phyloP scores from a whole-genome alignment of 2,329 filamentous ascomycete species.

The Penicillium freii region DNA sequence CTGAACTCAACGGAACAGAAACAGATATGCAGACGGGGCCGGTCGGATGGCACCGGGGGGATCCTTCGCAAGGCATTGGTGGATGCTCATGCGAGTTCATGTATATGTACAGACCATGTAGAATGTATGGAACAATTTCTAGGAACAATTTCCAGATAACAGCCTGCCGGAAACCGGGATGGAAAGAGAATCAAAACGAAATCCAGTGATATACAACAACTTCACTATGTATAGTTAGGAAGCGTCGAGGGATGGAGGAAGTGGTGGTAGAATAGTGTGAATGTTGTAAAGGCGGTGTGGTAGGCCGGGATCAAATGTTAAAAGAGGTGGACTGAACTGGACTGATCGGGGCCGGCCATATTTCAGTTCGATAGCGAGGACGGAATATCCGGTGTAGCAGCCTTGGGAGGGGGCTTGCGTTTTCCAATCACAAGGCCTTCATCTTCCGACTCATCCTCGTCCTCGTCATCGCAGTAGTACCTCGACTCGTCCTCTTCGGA shows the following conservation, averaged over 20 bases:
- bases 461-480: slow-evolving; percentile 45
- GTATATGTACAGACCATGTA: slow-evolving; percentile 38
- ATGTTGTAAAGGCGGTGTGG: background rate
- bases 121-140: slow-evolving; percentile 26
- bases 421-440: slow-evolving; percentile 44
- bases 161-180: slow-evolving; percentile 4
- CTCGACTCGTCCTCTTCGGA: slow-evolving; percentile 39
- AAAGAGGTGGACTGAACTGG: background rate
- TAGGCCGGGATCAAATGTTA: background rate
- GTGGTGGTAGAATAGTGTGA: background rate
- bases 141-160: slow-evolving; percentile 17
- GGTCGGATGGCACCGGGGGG: background rate
- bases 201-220: slow-evolving; percentile 20
- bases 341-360: slow-evolving; percentile 8
- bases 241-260: slow-evolving; percentile 12
- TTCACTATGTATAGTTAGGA: slow-evolving; percentile 10
- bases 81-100: slow-evolving; percentile 13
- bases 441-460: slow-evolving; percentile 44
- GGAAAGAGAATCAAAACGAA: slow-evolving; percentile 7
- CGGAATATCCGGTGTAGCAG: slow-evolving; percentile 17
- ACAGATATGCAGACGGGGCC: slow-evolving; percentile 1
- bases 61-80: slow-evolving; percentile 13
- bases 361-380: slow-evolving; percentile 5
- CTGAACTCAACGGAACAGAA: background rate
- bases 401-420: slow-evolving; percentile 28